Percentiles rank a stretch among this genome's conserved stretches.
Conservation (phyloP, 2,329 filamentous ascomycete genomes). For the Escovopsis sp. region DNA sequence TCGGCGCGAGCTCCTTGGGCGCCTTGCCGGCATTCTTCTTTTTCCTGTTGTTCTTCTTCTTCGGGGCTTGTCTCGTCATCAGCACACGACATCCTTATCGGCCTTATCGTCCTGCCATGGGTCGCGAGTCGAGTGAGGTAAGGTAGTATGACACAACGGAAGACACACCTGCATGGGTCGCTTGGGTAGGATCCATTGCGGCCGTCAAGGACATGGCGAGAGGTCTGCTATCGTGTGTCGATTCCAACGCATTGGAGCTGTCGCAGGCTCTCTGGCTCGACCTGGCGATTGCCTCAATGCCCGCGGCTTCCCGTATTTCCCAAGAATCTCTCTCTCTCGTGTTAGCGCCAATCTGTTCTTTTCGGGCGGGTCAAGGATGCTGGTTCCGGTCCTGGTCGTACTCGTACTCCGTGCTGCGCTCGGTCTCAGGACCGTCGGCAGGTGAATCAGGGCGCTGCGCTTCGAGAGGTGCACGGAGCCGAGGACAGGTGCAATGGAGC, state of each 20-base stretch:
- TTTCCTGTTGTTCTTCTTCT: conserved; percentile 46
- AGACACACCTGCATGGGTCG: conserved; percentile 22
- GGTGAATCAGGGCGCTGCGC: no score
- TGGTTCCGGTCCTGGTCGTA: neutral
- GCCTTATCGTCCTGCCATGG: neutral
- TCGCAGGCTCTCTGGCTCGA: conserved; percentile 1
- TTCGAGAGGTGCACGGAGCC: no score
- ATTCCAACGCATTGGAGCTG: conserved; percentile 10
- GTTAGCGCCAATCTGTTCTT: conserved; percentile 5
- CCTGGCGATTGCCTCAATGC: neutral
- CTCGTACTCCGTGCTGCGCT: no score
- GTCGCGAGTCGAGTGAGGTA: neutral
- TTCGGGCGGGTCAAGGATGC: neutral
- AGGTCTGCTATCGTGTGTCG: conserved; percentile 7
- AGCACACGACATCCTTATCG: conserved; percentile 16
- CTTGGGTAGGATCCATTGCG: conserved; percentile 20
- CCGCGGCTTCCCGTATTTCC: neutral
- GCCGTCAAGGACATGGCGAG: conserved; percentile 26
- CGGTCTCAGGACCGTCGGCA: no score
- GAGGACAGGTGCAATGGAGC: no score
- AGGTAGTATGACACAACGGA: neutral
- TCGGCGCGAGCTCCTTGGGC: conserved; percentile 23
- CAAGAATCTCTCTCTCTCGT: conserved; percentile 1
- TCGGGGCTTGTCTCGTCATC: conserved; percentile 22
- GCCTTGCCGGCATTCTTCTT: conserved; percentile 39